Percentiles rank a stretch among this genome's conserved stretches.
Evolutionary conservation across 2,329 filamentous ascomycete species (phyloP).

Genomic region (Ciborinia camelliae): DNA sequence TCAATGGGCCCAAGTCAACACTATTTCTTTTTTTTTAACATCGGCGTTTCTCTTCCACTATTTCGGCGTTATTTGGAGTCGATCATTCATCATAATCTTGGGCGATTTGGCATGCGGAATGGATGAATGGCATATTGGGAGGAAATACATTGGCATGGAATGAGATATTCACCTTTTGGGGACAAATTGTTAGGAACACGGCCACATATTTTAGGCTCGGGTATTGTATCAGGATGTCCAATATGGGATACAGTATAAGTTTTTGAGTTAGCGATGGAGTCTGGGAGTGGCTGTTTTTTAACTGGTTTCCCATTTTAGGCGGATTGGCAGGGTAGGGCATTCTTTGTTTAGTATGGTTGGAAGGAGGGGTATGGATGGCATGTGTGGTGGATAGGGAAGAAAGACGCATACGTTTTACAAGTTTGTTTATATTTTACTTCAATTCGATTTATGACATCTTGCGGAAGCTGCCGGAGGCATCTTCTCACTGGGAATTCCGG

Average conservation of each 20-base stretch:
- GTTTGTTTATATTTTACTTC: conserved; percentile 10
- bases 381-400: neutral
- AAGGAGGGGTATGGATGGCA: neutral
- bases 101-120: neutral
- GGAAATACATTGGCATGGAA: neutral
- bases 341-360: neutral
- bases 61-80: conserved; percentile 4
- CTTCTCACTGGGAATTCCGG: neutral
- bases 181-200: neutral
- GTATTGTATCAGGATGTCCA: neutral
- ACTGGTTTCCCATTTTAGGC: neutral
- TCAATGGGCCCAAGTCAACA: neutral
- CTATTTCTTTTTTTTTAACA: neutral
- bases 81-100: conserved; percentile 1
- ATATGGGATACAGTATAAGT: neutral
- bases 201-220: neutral
- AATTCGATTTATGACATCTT: neutral
- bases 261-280: conserved; percentile 16
- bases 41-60: neutral
- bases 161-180: neutral
- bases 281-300: neutral
- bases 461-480: neutral
- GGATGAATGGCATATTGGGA: conserved; percentile 1
- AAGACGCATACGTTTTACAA: neutral
- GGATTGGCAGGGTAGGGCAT: neutral